These are phyloP conservation scores for Xylaria sp. DNA, from an alignment of 2,329 filamentous ascomycete species.

Conservation along the genomic window DNA sequence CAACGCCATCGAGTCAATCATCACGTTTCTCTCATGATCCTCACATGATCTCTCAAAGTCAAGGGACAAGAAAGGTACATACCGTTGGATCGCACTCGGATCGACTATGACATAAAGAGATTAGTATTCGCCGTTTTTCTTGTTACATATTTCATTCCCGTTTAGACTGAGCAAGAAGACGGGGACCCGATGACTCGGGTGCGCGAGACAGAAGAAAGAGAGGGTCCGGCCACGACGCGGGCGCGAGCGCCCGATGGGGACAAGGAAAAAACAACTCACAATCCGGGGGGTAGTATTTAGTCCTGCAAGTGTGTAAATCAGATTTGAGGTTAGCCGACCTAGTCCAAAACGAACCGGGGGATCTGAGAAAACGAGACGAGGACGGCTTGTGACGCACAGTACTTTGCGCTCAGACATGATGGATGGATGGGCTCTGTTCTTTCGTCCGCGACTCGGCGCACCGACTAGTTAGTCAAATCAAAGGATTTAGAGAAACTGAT, in stretches of 20 bases:
- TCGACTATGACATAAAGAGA: constrained; percentile 49
- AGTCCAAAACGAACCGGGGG: neutral
- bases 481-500: neutral
- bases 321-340: constrained; percentile 15
- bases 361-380: constrained; percentile 1
- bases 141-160: too few relatives aligned
- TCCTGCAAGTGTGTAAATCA: constrained; percentile 5
- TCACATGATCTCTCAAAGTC: neutral
- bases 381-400: constrained; percentile 23
- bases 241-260: too few relatives aligned
- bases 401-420: constrained; percentile 43
- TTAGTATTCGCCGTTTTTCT: neutral
- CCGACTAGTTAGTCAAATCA: neutral
- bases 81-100: constrained; percentile 68
- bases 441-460: constrained; percentile 8
- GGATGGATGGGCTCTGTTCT: neutral
- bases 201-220: too few relatives aligned
- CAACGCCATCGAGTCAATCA: neutral
- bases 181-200: neutral
- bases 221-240: too few relatives aligned
- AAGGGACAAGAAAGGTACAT: neutral
- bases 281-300: constrained; percentile 64
- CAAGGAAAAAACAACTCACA: constrained; percentile 35
- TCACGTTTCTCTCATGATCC: too few relatives aligned
- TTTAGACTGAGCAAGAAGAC: neutral